phyloP scores from a whole-genome alignment of 768 basidiomycete species.

The Rhizopogon vesiculosus region DNA sequence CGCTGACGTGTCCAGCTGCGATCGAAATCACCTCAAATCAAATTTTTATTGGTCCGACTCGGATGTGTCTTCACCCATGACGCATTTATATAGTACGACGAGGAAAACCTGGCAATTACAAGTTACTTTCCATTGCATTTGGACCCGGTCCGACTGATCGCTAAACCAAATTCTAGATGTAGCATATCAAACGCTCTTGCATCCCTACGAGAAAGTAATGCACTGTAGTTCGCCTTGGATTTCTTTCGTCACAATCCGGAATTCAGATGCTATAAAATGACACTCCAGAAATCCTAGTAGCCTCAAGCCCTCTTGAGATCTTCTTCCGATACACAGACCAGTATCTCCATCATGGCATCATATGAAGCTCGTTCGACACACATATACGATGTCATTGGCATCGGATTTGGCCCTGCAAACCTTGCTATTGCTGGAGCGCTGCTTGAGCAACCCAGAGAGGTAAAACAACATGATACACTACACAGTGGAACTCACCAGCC shows the following conservation, averaged over 20 bases:
- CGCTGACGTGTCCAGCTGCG: no score
- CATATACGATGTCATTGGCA: conserved; percentile 41
- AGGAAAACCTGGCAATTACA: no score
- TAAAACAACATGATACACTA: conserved; percentile 1
- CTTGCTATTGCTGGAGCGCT: conserved; percentile 46
- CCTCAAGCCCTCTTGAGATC: background rate
- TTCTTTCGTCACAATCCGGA: background rate
- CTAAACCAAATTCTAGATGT: no score
- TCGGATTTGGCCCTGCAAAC: conserved; percentile 52
- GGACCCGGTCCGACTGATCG: no score
- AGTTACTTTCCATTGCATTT: no score
- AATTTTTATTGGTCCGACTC: no score
- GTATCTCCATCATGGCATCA: background rate
- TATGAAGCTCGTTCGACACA: background rate
- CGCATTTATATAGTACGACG: no score
- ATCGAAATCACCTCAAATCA: no score
- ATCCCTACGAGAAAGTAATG: no score
- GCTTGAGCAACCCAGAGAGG: conserved; percentile 35
- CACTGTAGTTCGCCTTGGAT: no score
- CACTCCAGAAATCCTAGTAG: background rate
- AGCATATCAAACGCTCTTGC: no score
- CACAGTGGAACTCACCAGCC: background rate
- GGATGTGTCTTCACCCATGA: no score
- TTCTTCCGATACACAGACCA: background rate
- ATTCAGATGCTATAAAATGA: background rate